Base-by-base conservation (phyloP, 371 early-diverging fungal species). In the Coemansia sp. region DNA sequence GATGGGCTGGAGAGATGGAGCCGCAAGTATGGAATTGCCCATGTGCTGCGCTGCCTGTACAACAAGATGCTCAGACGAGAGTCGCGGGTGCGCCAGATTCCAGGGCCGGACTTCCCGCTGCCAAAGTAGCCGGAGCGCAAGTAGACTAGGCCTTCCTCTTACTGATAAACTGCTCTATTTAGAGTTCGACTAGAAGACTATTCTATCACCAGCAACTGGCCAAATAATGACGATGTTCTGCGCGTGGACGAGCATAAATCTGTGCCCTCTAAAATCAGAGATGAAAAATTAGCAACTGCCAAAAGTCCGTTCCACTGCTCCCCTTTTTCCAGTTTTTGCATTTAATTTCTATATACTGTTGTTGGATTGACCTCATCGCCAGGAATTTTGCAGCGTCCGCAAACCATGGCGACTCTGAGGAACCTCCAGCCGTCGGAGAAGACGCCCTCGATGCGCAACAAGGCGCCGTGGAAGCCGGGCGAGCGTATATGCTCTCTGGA, bases 61-160 rank as follows among this genome's bases (percentile, higher is more conserved):
- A 86, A 87, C 88, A 93, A 87, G 67, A 97, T 97, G 96, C 88
- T 86, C 40, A 83, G 84, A 35, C 80, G 88, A 30, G 80, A 91
- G 83, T 81, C 88, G 69, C 94, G 94, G 80, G 80, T 93, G 41
- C 81, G 89, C 39, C 98, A 96, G 81, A 96, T 96, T 42, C 80
- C 88, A 45, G 96, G 96, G 82, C 93, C 93, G 30, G 72, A 16
- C 9, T 5, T 41, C 47, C 47, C 47, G 47, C 13, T 16, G 43
- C 43, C 38, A 16, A 36, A 8, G n/a, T 11, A 34, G 20, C n/a
- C 26, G 26, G 26, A 26, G 26, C 26, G 26, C 26, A 26, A 36
- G 8, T 54, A 34, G 54, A 42, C 43, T n/a, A 11, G 13, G 43
- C 43, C 43, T 43, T 43, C 16, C 13, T 26, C 26, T 26, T 43